phyloP scores from a whole-genome alignment of 768 basidiomycete genomes.

The Trametes punicea region DNA sequence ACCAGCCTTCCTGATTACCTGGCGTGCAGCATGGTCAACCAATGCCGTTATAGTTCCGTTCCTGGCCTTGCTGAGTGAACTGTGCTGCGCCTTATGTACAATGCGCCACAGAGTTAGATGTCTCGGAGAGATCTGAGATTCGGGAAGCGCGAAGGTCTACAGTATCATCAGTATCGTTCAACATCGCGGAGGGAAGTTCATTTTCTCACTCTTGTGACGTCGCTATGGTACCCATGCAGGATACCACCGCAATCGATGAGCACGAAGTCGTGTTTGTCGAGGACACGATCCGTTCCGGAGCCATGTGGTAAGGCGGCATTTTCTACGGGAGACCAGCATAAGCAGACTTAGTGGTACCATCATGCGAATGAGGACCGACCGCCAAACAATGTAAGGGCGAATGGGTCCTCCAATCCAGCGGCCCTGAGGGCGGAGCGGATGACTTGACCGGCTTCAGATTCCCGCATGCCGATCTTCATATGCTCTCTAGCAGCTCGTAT shows the following conservation, averaged over 20 bases:
- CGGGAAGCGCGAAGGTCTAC: constrained; percentile 66
- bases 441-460: constrained; percentile 65
- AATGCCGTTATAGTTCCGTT: constrained; percentile 47
- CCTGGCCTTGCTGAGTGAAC: constrained; percentile 46
- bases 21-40: constrained; percentile 64
- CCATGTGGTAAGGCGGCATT: constrained; percentile 89
- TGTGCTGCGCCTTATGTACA: constrained; percentile 61
- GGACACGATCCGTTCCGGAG: constrained; percentile 60
- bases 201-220: constrained; percentile 67
- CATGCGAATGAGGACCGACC: constrained; percentile 42
- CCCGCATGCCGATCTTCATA: constrained; percentile 69
- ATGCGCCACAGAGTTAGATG: constrained; percentile 55
- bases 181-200: background rate
- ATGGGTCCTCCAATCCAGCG: constrained; percentile 57
- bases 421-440: constrained; percentile 50
- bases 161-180: background rate
- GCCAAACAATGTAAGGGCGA: constrained; percentile 73
- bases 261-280: constrained; percentile 58
- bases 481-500: constrained; percentile 60
- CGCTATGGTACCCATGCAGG: constrained; percentile 73
- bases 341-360: background rate
- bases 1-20: constrained; percentile 39
- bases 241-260: constrained; percentile 73
- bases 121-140: constrained; percentile 41
- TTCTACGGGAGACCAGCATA: constrained; percentile 40